Evolutionary conservation across 2,329 filamentous ascomycete species (phyloP), one percentile per base, ranked within the genome.

Genomic region (Chrysoporthe puriensis): DNA sequence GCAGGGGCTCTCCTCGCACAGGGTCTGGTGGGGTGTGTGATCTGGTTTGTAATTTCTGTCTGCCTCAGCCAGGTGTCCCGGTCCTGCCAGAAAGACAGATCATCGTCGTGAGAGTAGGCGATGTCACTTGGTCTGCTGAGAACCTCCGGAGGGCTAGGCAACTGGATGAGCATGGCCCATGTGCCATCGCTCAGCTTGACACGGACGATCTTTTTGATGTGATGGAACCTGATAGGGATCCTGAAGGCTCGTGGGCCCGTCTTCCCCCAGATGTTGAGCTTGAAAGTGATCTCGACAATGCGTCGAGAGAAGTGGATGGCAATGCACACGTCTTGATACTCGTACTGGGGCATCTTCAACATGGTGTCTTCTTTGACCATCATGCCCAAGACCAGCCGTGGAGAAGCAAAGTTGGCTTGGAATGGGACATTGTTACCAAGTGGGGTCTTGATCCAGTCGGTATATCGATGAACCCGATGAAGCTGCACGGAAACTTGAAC

Each of bases 131-230:
- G 73, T 69, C 79, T 81, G 74, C 78, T 81, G 72, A 79, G 85
- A 71, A 85, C 83, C 0, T 78, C 70, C 0, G 85, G 84, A 0
- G 88, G 86, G 26, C 78, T 80, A 6, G 80, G 76, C 11, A 89
- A 73, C 0, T 79, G 77, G 3, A 90, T 77, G 42, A 86, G 70
- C 4, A 89, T 71, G 2, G 76, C 77, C 63, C 79, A 80, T 0
- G 66, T 69, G 1, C 73, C 73, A 5, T 78, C 72, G 4, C 76
- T 71, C 11, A 76, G 66, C 16, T 79, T 72, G 26, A 80, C 70
- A 50, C 77, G 78, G 57, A 83, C 75, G 3, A 88, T 74, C 4
- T 76, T 77, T 36, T 79, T 81, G 63, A 90, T 73, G 42, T 83
- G 79, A 2, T 77, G 71, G 58, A 88, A 82, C 14, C 79, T 77